Base-by-base conservation (phyloP, 768 basidiomycete genomes). In the Lentinula raphanica region DNA sequence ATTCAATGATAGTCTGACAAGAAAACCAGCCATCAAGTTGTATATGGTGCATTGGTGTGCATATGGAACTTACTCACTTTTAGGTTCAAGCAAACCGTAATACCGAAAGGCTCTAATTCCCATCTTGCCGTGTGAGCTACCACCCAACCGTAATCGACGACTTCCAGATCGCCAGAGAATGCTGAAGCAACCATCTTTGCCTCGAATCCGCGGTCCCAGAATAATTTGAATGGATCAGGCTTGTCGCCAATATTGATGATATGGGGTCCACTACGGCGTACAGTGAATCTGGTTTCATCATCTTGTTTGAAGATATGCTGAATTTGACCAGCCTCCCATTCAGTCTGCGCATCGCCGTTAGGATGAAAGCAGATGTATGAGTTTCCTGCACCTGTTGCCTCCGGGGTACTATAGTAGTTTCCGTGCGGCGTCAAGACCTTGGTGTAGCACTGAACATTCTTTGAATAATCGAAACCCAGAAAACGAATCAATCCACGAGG, bases 261-360 rank as follows among this genome's bases (percentile, higher is more conserved):
- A n/a, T n/a, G n/a, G 2, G 35, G 35, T 3, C 17, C 8, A 9
- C 55, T 42, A 12, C 28, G 38, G 7, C 40, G 3, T 6, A 56
- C 29, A 6, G 55, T 40, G 25, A 56, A 25, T 13, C 27, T 17
- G 4, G 42, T 19, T 44, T 44, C 25, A 27, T 21, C 36, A 9
- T 44, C 29, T 3, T 42, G 8, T 21, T 17, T 23, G 55, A 46
- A 58, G 28, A 58, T 58, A 25, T 58, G 46, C 15, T 49, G 42
- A 32, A 58, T 58, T n/a, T 35, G 56, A 31, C 56, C 56, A 0
- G 45, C 45, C 7, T 15, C 32, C 56, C 56, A 58, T 19, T 49
- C 21, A 2, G 3, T 15, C 15, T 36, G 17, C 8, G 15, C 8
- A 44, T 44, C 42, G 11, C 21, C 56, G 3, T 29, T 21, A 12